Evolutionary conservation across 2,329 filamentous ascomycete species (phyloP).

Genomic region (Hypomyces rosellus): DNA sequence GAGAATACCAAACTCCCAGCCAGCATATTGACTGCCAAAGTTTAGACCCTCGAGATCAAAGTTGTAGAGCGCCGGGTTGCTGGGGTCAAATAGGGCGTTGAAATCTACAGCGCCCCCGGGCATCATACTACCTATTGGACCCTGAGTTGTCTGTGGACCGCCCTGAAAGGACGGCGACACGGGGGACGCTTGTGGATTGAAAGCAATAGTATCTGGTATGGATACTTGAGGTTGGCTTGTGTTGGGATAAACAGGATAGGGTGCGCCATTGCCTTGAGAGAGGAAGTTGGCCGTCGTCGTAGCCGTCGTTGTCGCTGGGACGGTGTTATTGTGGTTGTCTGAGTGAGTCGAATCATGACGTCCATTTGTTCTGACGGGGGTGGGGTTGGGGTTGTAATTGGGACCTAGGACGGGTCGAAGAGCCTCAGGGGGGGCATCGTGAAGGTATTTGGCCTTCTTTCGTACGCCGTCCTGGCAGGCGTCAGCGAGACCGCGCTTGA

Average conservation of each 20-base stretch:
- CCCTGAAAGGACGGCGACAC: slow-evolving; percentile 66
- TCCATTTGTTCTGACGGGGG: slow-evolving; percentile 39
- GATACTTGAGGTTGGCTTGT: slow-evolving; percentile 39
- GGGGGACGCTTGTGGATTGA: slow-evolving; percentile 64
- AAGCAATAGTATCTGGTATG: slow-evolving; percentile 46
- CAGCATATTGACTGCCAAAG: slow-evolving; percentile 94
- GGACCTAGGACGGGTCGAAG: slow-evolving; percentile 77
- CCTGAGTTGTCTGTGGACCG: slow-evolving; percentile 41
- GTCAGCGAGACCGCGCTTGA: slow-evolving; percentile 87
- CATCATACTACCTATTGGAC: slow-evolving; percentile 43
- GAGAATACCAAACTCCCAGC: slow-evolving; percentile 91
- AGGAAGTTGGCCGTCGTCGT: slow-evolving; percentile 35
- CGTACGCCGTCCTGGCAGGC: slow-evolving; percentile 92
- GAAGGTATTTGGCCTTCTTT: slow-evolving; percentile 98
- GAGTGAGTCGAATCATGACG: slow-evolving; percentile 44
- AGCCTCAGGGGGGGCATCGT: slow-evolving; percentile 87
- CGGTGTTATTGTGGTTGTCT: slow-evolving; percentile 34
- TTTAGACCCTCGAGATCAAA: slow-evolving; percentile 84
- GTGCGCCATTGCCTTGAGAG: slow-evolving; percentile 37
- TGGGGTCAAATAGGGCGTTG: slow-evolving; percentile 73
- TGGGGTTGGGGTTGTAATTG: slow-evolving; percentile 55
- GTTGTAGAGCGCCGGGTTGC: slow-evolving; percentile 88
- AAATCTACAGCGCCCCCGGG: slow-evolving; percentile 47
- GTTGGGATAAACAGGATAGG: slow-evolving; percentile 46
- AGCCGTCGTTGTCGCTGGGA: slow-evolving; percentile 28